Conservation (phyloP, 495 filamentous ascomycete genomes). For the Rhizodiscina lignyota region DNA sequence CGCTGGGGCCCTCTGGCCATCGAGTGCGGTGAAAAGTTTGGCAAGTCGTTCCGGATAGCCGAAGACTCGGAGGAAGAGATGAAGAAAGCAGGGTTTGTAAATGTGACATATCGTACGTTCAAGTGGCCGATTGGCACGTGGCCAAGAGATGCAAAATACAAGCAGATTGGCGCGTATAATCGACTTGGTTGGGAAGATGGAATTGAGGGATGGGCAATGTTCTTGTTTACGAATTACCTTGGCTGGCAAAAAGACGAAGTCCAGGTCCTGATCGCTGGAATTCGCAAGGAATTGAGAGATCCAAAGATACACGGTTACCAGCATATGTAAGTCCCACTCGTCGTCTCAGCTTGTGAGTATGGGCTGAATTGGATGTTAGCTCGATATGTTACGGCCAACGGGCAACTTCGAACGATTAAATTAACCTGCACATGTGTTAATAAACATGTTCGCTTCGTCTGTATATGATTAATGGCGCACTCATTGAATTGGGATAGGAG, state of each 20-base stretch:
- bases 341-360: background rate
- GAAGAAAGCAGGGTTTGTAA: slow-evolving; percentile 19
- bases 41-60: slow-evolving; percentile 11
- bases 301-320: slow-evolving; percentile 1
- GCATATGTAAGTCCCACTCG: background rate
- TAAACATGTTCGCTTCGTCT: too few relatives aligned
- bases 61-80: slow-evolving; percentile 11
- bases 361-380: background rate
- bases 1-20: slow-evolving; percentile 16
- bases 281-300: slow-evolving; percentile 1
- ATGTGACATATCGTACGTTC: slow-evolving; percentile 16
- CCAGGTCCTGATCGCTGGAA: slow-evolving; percentile 2
- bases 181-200: slow-evolving; percentile 1
- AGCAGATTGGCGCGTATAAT: slow-evolving; percentile 11
- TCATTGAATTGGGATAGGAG: too few relatives aligned
- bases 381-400: slow-evolving; percentile 1
- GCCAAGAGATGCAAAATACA: slow-evolving; percentile 14
- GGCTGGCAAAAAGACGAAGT: slow-evolving; percentile 1
- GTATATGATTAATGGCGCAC: too few relatives aligned
- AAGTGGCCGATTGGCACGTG: slow-evolving; percentile 14
- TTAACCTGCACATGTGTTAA: too few relatives aligned
- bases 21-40: slow-evolving; percentile 4
- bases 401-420: too few relatives aligned
- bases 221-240: background rate
- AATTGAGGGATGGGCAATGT: background rate